Conservation (phyloP, 1,284 basidiomycete species). For the Ustilago bromivora region DNA sequence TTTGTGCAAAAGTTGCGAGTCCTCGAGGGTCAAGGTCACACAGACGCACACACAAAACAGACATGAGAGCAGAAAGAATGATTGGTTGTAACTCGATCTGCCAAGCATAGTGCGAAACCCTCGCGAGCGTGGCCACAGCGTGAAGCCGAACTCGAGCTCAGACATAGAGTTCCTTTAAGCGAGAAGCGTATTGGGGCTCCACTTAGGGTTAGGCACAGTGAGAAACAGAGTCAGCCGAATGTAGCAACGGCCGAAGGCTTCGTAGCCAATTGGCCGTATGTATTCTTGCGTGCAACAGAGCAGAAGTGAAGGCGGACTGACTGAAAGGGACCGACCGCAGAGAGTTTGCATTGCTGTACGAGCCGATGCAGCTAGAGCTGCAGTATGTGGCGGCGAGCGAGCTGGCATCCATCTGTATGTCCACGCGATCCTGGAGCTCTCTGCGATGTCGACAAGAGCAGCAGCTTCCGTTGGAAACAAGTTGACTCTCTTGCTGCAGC, state of each 20-base stretch:
- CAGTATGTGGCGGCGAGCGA: not conserved
- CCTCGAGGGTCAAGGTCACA: not conserved
- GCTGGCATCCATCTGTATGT: not conserved
- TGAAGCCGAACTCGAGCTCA: not conserved
- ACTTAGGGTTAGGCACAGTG: not conserved
- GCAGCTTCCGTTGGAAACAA: constrained; percentile 15
- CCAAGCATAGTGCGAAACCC: not conserved
- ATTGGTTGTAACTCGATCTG: not conserved
- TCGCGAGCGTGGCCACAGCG: not conserved
- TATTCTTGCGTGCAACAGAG: constrained; percentile 8
- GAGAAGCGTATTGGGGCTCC: not conserved
- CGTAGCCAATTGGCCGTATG: constrained; percentile 9
- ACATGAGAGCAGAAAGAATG: not conserved
- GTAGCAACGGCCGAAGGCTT: constrained; percentile 1
- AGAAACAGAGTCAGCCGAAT: constrained; percentile 6
- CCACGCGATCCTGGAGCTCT: not conserved
- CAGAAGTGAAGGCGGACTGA: not conserved
- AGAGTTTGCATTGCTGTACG: not conserved
- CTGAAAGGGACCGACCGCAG: not conserved
- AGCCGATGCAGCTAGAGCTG: not conserved
- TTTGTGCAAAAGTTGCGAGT: not conserved
- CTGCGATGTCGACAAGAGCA: not conserved
- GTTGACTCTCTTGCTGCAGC: not conserved
- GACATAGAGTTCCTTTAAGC: no score
- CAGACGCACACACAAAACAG: not conserved